phyloP scores from a whole-genome alignment of 2,329 filamentous ascomycete genomes.

The Trichoderma asperellum region DNA sequence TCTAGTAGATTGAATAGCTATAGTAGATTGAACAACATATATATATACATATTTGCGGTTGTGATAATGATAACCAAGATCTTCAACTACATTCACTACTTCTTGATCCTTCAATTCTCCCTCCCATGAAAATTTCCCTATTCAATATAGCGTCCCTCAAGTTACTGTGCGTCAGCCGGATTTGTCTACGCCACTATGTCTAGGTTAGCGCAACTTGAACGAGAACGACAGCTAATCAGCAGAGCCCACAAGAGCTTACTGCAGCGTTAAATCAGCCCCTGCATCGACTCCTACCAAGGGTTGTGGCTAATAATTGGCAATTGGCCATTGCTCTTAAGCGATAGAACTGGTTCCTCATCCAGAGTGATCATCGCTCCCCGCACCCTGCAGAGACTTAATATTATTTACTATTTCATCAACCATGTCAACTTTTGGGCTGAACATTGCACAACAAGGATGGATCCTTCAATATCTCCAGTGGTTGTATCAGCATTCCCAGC shows the following conservation, averaged over 20 bases:
- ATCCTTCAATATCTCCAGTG: background rate
- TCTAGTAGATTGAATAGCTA: background rate
- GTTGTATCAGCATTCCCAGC: slow-evolving; percentile 3
- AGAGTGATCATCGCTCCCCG: background rate
- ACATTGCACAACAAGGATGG: background rate
- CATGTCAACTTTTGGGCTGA: too few species aligned
- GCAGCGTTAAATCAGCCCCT: background rate
- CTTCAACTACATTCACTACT: background rate
- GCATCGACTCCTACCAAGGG: background rate
- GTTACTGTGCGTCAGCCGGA: background rate
- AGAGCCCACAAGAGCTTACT: background rate
- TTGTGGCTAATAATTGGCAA: background rate
- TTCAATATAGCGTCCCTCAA: background rate
- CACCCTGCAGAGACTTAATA: background rate
- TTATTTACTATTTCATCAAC: background rate
- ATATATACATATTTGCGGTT: background rate
- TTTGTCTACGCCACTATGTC: background rate
- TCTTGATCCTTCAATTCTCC: background rate
- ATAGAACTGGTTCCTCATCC: background rate
- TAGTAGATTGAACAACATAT: accelerated
- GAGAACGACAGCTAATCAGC: slow-evolving; percentile 16
- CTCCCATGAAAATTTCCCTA: background rate
- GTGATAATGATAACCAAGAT: background rate
- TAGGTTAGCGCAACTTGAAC: background rate
- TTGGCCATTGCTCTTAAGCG: background rate